Evolutionary conservation across 1,284 basidiomycete species (phyloP), one percentile per base, ranked within the genome.

Genomic region (Moesziomyces globuligerus): DNA sequence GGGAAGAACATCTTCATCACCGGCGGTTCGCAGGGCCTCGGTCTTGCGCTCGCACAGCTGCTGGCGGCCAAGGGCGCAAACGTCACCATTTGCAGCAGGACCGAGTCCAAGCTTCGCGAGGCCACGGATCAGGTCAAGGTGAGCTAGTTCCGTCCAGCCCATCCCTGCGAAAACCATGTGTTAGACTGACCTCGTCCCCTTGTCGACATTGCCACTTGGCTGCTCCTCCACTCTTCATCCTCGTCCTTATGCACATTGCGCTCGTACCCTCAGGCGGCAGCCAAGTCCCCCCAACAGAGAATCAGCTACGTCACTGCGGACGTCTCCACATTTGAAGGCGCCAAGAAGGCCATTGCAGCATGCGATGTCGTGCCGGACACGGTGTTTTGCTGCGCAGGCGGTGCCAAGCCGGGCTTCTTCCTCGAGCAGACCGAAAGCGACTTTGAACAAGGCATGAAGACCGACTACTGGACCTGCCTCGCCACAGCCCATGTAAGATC

Each of bases 1-100:
- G 66, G 55, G 1, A 62, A 79, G 66, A 50, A 76, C 45, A 64
- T 76, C n/a, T 52, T 80, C 89, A 85, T 93, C 49, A 91, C 91
- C 15, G 93, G 92, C 23, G 92, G 91, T 1, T 91, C 89, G 9
- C 86, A 89, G 21, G 92, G 92, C 1, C 86, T 93, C 2, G 92
- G 93, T 8, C 86, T 91, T 13, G 86, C 88, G 0, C 84, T 93
- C 0, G 90, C 91, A 0, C 85, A 87, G 37, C 84, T 89, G 37
- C 86, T 94, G 11, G 87, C 89, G n/a, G 83, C 85, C 67, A 85
- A 86, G 50, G 92, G 92, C 1, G 91, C 91, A 1, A 85, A 91
- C 79, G 89, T 94, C 4, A 90, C 90, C 2, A 90, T 94, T 61
- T 89, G 93, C 29, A 91, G 91, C 39, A 86, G 91, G 24, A 87